Evolutionary conservation across 345 rosid species (phyloP).

Genomic region (Eucalyptus dawsonii): DNA sequence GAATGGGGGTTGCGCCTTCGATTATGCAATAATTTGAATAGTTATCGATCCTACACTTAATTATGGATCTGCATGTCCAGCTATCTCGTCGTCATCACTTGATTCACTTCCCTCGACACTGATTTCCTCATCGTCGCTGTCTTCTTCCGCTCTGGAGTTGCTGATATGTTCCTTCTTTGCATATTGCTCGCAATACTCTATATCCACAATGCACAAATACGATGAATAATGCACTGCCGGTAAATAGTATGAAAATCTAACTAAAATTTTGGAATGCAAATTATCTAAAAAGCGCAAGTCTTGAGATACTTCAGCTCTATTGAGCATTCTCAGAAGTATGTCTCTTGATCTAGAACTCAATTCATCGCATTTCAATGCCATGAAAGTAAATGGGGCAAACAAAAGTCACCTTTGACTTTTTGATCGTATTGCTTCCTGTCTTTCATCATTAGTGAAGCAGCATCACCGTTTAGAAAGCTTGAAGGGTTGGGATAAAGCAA

Average conservation of each 20-base stretch:
- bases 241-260: not conserved
- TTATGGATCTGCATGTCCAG: constrained; percentile 47
- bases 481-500: constrained; percentile 64
- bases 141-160: constrained; percentile 20
- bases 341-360: not conserved
- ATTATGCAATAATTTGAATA: not conserved
- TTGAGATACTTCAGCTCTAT: not conserved
- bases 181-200: constrained; percentile 50
- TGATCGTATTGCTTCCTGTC: constrained; percentile 45
- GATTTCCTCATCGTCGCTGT: constrained; percentile 23
- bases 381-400: not conserved
- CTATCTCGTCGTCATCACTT: constrained; percentile 45
- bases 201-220: not conserved
- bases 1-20: not conserved
- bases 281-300: not conserved
- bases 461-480: constrained; percentile 58
- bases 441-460: constrained; percentile 72
- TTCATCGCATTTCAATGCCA: not conserved
- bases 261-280: not conserved
- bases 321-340: not conserved
- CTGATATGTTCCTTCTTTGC: constrained; percentile 37
- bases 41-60: not conserved
- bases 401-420: constrained; percentile 47
- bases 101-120: constrained; percentile 28
- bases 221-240: not conserved